Evolutionary conservation across 345 rosid genomes (phyloP), one percentile per base, ranked within the genome.

Genomic region (Hibiscus mutabilis): DNA sequence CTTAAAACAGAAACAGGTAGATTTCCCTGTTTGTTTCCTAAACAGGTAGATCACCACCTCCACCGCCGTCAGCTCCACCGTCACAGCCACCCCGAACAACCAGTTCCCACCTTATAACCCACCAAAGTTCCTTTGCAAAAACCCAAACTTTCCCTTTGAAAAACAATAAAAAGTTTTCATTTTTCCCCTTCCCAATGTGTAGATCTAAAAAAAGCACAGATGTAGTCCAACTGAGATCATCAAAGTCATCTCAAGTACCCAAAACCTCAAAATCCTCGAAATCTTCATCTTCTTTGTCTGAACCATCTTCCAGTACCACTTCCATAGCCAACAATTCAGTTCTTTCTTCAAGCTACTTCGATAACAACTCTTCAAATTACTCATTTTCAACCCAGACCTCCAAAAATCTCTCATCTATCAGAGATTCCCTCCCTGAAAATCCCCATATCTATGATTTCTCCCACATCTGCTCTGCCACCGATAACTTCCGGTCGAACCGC

Each of bases 371-470:
- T 44, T 53, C 76, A 19, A 55, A 6, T 11, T 53, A 72, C 22
- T 77, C 77, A 2, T 15, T 60, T 35, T 60, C 77, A 2, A 74
- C 58, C 78, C 70, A 58, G 42, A 31, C 44, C 60, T 76, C 79
- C 40, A 67, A 27, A 67, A 27, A 35, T 2, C 76, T 75, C 57
- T 67, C 77, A 19, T 62, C 19, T 70, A 58, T 77, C 18, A 70
- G 35, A 73, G 77, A 72, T 35, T 74, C 81, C 15, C 57, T 82
- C 40, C 78, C 81, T 31, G 79, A 79, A n/a, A 79, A 37, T 27
- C 77, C 85, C 15, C 72, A 73, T 56, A 70, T 82, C 59, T 82
- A 79, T 65, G 57, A 66, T 35, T 79, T 77, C 71, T 21, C 76
- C 6, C 78, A 79, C 22, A 77, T 82, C 29, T 24, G 68, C 47